A percentile compares a stretch with the other conserved stretches of the same genome.
phyloP scores from a whole-genome alignment of 2,329 filamentous ascomycete species.

The Claviceps humidiphila region DNA sequence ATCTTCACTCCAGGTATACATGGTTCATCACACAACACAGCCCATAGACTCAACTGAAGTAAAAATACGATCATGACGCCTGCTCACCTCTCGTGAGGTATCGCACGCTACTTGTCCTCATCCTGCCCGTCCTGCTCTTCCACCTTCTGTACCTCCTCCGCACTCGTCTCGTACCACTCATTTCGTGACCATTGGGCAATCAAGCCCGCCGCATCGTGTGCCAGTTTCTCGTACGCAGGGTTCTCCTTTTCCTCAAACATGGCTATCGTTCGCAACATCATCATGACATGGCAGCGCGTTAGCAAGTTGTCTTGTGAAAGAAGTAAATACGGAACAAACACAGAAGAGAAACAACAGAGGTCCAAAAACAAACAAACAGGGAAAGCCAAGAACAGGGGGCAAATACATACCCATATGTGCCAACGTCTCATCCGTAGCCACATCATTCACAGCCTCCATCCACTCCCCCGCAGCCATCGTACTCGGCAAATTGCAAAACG shows the following conservation, averaged over 20 bases:
- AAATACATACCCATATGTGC: conserved; percentile 57
- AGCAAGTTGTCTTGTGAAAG: background rate
- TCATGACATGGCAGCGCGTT: conserved; percentile 1
- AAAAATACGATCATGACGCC: background rate
- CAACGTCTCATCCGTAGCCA: conserved; percentile 60
- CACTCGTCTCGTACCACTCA: conserved; percentile 44
- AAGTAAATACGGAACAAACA: background rate
- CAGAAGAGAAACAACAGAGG: background rate
- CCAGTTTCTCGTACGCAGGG: conserved; percentile 55
- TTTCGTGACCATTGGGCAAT: conserved; percentile 52
- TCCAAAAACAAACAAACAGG: conserved; percentile 7
- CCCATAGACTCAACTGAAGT: background rate
- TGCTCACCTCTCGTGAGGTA: background rate
- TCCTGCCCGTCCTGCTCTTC: background rate
- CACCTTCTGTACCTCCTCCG: conserved; percentile 5
- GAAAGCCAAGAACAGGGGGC: background rate
- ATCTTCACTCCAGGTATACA: background rate
- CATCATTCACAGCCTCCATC: conserved; percentile 64
- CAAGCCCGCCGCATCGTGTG: conserved; percentile 50
- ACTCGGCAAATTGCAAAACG: conserved; percentile 74
- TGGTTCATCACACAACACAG: background rate
- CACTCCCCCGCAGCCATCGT: conserved; percentile 43
- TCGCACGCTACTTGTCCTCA: background rate
- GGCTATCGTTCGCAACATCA: conserved; percentile 21
- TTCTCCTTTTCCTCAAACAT: conserved; percentile 67